Base-by-base conservation (phyloP, 2,329 filamentous ascomycete genomes). In the Botryotinia convoluta region DNA sequence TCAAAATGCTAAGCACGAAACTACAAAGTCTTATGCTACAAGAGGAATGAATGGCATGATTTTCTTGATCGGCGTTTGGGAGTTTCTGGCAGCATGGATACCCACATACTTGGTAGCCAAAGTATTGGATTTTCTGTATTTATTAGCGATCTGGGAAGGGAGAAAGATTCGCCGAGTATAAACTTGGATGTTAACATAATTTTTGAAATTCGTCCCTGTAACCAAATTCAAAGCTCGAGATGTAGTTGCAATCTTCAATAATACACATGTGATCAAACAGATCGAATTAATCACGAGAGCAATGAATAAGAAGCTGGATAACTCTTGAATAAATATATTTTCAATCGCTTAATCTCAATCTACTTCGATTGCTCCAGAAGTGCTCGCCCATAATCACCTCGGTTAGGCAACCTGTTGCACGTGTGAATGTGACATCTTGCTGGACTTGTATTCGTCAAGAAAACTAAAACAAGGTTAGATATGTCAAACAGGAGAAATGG, bases 401-500 rank as follows among this genome's bases (percentile, higher is more conserved):
- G 89, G 80, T 95, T 95, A 0, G 93, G 93, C 45, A 88, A 90
- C 51, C 93, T 82, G 75, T 93, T 82, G 70, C 93, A 82, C 0
- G 92, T 95, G 80, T 95, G 93, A 35, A 93, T 92, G 77, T 95
- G 93, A 77, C 93, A 95, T 81, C 92, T 93, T 45, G 89, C 90
- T 0, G 92, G 92, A 81, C 92, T 88, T 68, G 85, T 84, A 79
- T 95, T 95, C 1, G 86, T 89, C 78, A 95, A 81, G 77, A 94
- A 95, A 0, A 95, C 92, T 76, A 29, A 44, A 37, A 20, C n/a
- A 3, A 14, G 68, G 29, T 75, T 39, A 76, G 71, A 48, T 45
- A 26, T 48, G 7, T n/a, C n/a, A 67, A 32, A 54, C 10, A 57
- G 22, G 16, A 51, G 61, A 48, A 39, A 37, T n/a, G 22, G 8